Percentiles rank a stretch among this genome's conserved stretches.
phyloP scores from a whole-genome alignment of 805 yeast genomes.

The Wickerhamomyces tratensis region DNA sequence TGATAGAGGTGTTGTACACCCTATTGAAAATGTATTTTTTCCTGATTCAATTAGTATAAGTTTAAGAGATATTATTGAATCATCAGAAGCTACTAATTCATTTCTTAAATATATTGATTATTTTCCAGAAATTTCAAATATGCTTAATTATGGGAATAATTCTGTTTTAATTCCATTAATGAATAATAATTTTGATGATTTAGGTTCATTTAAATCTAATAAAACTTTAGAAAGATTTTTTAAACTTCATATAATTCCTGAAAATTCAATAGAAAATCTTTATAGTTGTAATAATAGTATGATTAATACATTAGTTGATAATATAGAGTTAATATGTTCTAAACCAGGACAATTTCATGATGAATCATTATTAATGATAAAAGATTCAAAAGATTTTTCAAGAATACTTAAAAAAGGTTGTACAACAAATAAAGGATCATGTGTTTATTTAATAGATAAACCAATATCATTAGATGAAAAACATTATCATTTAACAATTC shows the following conservation, averaged over 20 bases:
- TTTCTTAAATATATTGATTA: conserved; percentile 37
- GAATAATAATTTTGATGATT: conserved; percentile 42
- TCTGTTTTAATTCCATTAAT: conserved; percentile 69
- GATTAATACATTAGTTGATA: conserved; percentile 33
- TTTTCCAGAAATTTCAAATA: conserved; percentile 31
- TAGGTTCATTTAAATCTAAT: conserved; percentile 35
- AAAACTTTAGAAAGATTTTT: conserved; percentile 42
- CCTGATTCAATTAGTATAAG: conserved; percentile 49
- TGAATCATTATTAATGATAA: conserved; percentile 27
- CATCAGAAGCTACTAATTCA: conserved; percentile 38
- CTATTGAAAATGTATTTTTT: conserved; percentile 43
- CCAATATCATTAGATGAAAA: conserved; percentile 48
- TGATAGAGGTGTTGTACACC: conserved; percentile 79
- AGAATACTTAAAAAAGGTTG: conserved; percentile 55
- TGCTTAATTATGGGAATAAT: conserved; percentile 31
- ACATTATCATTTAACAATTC: conserved; percentile 50
- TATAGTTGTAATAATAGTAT: conserved; percentile 33
- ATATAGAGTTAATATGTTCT: conserved; percentile 35
- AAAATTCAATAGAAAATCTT: conserved; percentile 36
- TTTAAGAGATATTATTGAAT: conserved; percentile 41
- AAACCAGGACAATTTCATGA: conserved; percentile 26
- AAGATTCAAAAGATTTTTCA: conserved; percentile 43
- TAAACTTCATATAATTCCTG: conserved; percentile 61
- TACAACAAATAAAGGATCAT: conserved; percentile 31
- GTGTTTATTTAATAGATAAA: conserved; percentile 57